These are phyloP conservation scores for Solanum chilense DNA, from an alignment of 257 asterid genomes.

Conservation along the genomic window DNA sequence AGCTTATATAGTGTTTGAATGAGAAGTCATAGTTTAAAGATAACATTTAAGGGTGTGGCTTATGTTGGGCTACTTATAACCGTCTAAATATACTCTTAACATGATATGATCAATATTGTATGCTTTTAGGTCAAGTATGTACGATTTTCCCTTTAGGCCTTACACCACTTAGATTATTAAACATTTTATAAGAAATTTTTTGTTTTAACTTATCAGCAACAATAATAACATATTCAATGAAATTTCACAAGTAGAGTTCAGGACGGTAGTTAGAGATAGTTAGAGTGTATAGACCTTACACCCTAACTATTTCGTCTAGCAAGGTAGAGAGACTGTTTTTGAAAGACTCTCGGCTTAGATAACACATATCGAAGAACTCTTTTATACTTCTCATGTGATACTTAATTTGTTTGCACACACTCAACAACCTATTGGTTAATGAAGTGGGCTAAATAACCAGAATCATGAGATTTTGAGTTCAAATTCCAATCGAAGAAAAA, in stretches of 20 bases:
- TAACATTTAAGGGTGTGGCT: neutral
- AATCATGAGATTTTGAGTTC: neutral
- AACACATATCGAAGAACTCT: neutral
- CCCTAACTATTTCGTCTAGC: neutral
- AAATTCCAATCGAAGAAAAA: neutral
- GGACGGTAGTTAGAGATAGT: neutral
- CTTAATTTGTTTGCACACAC: neutral
- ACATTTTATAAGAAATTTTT: neutral
- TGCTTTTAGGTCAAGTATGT: neutral
- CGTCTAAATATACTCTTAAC: neutral
- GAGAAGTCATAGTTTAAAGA: neutral
- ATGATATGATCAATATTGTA: neutral
- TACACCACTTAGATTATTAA: neutral
- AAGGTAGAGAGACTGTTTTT: accelerated
- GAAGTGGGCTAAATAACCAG: neutral
- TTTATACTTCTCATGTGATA: neutral
- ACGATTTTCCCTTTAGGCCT: neutral
- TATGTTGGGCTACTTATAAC: neutral
- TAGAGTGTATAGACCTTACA: neutral
- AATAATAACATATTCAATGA: neutral
- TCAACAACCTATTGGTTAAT: neutral
- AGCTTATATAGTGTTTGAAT: neutral
- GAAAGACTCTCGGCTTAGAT: neutral
- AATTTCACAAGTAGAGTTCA: neutral
- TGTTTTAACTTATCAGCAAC: neutral